Conservation (phyloP, 2,329 filamentous ascomycete species). For the Fusarium subglutinans region DNA sequence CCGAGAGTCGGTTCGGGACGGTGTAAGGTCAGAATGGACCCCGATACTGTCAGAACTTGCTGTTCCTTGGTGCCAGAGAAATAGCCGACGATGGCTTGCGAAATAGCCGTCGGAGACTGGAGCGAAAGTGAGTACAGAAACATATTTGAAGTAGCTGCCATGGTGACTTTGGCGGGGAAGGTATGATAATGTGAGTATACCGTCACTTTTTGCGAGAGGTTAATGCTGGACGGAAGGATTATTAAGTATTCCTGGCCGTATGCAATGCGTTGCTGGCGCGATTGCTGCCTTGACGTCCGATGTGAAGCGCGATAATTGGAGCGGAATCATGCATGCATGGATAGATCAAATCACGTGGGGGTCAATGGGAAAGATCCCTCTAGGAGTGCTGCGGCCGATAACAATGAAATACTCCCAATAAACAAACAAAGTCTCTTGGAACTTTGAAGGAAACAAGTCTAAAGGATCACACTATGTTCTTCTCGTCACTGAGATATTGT, state of each 20-base stretch:
- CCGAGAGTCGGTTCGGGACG: conserved; percentile 85
- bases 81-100: conserved; percentile 90
- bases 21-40: conserved; percentile 86
- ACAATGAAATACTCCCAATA: too few species aligned
- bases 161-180: conserved; percentile 48
- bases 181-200: rapidly evolving
- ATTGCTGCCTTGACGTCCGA: background rate
- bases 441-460: too few species aligned
- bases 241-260: background rate
- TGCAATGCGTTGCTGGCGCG: background rate
- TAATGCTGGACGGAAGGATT: rapidly evolving
- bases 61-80: conserved; percentile 97
- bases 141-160: conserved; percentile 98
- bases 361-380: background rate
- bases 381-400: background rate
- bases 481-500: background rate
- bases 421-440: too few species aligned
- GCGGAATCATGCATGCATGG: background rate
- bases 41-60: conserved; percentile 93
- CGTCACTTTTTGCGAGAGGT: too few species aligned
- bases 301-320: background rate
- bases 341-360: background rate
- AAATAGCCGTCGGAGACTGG: conserved; percentile 87
- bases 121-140: conserved; percentile 98
- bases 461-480: background rate